Conservation (phyloP, 225 moss, liverwort and hornwort genomes). For the Climacium dendroides region DNA sequence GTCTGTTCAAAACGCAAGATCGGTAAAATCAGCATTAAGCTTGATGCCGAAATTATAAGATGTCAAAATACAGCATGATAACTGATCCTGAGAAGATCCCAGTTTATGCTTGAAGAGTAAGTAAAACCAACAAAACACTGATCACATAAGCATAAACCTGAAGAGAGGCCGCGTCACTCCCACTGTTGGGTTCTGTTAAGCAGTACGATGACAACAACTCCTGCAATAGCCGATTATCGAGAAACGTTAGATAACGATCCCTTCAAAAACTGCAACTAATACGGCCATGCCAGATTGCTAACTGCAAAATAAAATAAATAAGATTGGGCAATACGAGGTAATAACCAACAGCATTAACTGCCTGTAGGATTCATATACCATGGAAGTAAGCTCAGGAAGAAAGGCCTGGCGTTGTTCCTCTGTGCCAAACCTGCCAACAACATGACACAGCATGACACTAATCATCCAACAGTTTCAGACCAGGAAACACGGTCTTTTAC, state of each 20-base stretch:
- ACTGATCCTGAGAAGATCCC: not conserved
- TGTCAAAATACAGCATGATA: not conserved
- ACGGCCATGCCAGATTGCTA: not conserved
- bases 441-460: not conserved
- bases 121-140: not conserved
- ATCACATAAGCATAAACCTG: constrained; percentile 34
- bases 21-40: not conserved
- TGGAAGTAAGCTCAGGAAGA: constrained; percentile 72
- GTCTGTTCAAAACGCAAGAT: constrained; percentile 36
- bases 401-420: constrained; percentile 72
- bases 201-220: constrained; percentile 84
- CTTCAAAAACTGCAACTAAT: not conserved
- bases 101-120: not conserved
- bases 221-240: constrained; percentile 12
- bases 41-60: not conserved
- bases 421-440: constrained; percentile 67
- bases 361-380: constrained; percentile 36
- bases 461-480: not conserved
- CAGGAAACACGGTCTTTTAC: not conserved
- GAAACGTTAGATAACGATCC: not conserved
- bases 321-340: not conserved
- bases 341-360: not conserved
- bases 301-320: not conserved
- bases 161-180: constrained; percentile 95
- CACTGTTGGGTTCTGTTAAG: constrained; percentile 79